Conservation (phyloP, 2,329 filamentous ascomycete species). For the Xylariaceae sp. region DNA sequence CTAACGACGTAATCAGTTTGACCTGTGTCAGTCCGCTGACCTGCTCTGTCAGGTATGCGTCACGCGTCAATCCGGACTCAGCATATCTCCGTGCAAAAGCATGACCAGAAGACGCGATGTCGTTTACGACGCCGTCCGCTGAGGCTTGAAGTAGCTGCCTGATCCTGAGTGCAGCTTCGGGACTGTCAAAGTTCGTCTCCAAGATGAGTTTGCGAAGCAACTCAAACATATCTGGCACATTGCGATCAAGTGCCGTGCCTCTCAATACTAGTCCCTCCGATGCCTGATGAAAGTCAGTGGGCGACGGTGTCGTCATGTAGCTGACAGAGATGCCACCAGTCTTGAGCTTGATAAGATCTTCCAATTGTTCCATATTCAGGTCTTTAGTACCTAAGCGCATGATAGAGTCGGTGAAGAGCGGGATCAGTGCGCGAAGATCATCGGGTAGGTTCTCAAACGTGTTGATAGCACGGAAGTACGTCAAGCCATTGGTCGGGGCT, state of each 20-base stretch:
- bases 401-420: constrained; percentile 85
- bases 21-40: constrained; percentile 89
- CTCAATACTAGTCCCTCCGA: constrained; percentile 80
- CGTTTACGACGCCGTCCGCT: constrained; percentile 85
- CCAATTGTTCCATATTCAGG: constrained; percentile 88
- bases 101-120: constrained; percentile 87
- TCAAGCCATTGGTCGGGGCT: constrained; percentile 90
- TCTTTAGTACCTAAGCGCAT: constrained; percentile 89
- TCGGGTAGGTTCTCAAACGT: constrained; percentile 74
- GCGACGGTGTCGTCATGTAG: constrained; percentile 78
- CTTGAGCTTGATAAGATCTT: constrained; percentile 93
- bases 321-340: constrained; percentile 85
- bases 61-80: constrained; percentile 70
- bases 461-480: constrained; percentile 91
- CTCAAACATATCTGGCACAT: constrained; percentile 87
- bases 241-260: constrained; percentile 84
- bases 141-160: constrained; percentile 81
- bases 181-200: constrained; percentile 85
- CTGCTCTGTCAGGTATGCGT: constrained; percentile 73
- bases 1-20: constrained; percentile 75
- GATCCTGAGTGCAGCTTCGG: constrained; percentile 76
- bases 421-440: constrained; percentile 78
- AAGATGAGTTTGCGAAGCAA: constrained; percentile 74
- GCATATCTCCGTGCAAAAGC: constrained; percentile 80
- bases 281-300: constrained; percentile 64